These are phyloP conservation scores for Petunia axillaris DNA, from an alignment of 257 asterid genomes.

Conservation along the genomic window DNA sequence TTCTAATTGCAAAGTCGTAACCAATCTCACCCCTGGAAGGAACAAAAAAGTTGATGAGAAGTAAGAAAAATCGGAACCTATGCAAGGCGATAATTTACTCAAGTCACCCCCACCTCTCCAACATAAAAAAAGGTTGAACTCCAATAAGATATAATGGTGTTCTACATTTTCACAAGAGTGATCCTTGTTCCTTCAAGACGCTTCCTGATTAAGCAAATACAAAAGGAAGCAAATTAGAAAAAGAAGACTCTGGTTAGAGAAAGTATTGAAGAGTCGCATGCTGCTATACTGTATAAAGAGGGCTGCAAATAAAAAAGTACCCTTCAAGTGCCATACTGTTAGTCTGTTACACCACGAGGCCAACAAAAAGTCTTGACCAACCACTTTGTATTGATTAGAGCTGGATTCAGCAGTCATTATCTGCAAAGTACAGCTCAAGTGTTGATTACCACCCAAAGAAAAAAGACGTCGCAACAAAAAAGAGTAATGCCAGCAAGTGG, in stretches of 20 bases:
- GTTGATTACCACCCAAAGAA: not conserved
- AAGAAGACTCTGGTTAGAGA: not conserved
- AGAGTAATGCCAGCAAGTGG: not conserved
- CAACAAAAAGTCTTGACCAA: conserved; percentile 96
- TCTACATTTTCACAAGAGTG: conserved; percentile 65
- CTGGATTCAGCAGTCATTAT: conserved; percentile 82
- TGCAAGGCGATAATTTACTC: conserved; percentile 10
- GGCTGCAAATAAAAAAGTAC: conserved; percentile 47
- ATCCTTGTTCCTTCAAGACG: conserved; percentile 96
- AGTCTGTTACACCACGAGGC: conserved; percentile 68
- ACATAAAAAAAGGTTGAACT: not conserved
- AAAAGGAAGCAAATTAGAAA: conserved; percentile 25
- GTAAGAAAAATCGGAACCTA: conserved; percentile 25
- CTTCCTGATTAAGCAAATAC: conserved; percentile 60
- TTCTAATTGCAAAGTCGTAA: conserved; percentile 73
- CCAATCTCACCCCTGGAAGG: conserved; percentile 73
- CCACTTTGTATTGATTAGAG: conserved; percentile 70
- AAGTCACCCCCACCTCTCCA: conserved; percentile 17
- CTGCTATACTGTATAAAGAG: conserved; percentile 18
- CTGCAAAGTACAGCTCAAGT: conserved; percentile 48
- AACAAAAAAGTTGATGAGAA: conserved; percentile 24
- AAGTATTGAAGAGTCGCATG: not conserved
- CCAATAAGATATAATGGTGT: conserved; percentile 11
- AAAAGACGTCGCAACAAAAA: not conserved
- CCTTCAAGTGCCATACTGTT: conserved; percentile 75